phyloP scores from a whole-genome alignment of 768 basidiomycete genomes.

The Amanita pallidorosea region DNA sequence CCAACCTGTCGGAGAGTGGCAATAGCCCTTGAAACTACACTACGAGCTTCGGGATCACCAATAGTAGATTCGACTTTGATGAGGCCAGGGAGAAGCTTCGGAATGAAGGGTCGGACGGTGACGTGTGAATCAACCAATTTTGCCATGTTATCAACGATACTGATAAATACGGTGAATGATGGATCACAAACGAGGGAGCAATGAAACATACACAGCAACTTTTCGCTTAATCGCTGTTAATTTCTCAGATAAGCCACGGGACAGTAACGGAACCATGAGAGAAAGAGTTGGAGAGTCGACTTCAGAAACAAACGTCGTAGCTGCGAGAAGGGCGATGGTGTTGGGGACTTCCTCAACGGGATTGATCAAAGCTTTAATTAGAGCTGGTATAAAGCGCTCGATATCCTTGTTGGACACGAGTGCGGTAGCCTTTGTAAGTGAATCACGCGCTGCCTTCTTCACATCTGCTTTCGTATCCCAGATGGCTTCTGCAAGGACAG shows the following conservation, averaged over 20 bases:
- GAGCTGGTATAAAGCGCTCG: conserved; percentile 92
- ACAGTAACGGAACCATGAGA: conserved; percentile 92
- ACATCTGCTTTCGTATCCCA: conserved; percentile 99
- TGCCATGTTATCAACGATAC: conserved; percentile 96
- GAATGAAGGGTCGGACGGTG: conserved; percentile 95
- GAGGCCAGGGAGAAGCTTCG: conserved; percentile 88
- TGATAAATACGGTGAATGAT: conserved; percentile 18
- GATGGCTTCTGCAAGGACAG: conserved; percentile 88
- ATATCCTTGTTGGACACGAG: conserved; percentile 98
- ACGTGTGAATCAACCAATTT: conserved; percentile 93
- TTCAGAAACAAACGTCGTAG: conserved; percentile 99
- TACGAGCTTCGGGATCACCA: conserved; percentile 97
- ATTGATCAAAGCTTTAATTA: conserved; percentile 97
- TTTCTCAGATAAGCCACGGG: conserved; percentile 92
- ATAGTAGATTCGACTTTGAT: conserved; percentile 93
- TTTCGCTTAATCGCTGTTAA: conserved; percentile 94
- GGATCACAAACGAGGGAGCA: conserved; percentile 7
- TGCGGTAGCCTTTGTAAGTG: conserved; percentile 89
- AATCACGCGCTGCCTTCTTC: conserved; percentile 95
- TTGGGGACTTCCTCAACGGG: conserved; percentile 98
- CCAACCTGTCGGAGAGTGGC: conserved; percentile 93
- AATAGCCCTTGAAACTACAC: conserved; percentile 85
- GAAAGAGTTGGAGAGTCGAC: conserved; percentile 96
- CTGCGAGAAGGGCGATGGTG: conserved; percentile 90
- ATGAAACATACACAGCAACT: conserved; percentile 78